Percentiles rank a stretch among this genome's conserved stretches.
Evolutionary conservation across 1,284 basidiomycete species (phyloP).

Genomic region (Lentinula novae-zelandiae): DNA sequence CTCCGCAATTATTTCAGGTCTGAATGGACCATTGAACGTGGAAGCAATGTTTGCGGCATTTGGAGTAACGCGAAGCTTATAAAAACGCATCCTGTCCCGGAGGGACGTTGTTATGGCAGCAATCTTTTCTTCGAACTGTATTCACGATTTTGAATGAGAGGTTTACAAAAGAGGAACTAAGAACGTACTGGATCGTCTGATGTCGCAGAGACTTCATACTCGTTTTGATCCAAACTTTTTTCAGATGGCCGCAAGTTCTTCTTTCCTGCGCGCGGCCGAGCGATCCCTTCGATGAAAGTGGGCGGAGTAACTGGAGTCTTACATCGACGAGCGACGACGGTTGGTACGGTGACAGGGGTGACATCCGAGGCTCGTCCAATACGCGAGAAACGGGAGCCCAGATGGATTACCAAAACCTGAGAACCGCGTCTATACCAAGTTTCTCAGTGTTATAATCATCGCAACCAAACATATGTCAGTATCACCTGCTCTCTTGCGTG

Average conservation of each 20-base stretch:
- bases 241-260: constrained; percentile 15
- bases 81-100: constrained; percentile 82
- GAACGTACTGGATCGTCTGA: constrained; percentile 61
- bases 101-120: constrained; percentile 71
- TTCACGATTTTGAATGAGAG: constrained; percentile 4
- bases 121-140: constrained; percentile 70
- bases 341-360: constrained; percentile 69
- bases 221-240: constrained; percentile 33
- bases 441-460: constrained; percentile 19
- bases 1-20: constrained; percentile 79
- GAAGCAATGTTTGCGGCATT: constrained; percentile 71
- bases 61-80: constrained; percentile 78
- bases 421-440: constrained; percentile 58
- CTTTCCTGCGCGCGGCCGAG: constrained; percentile 41
- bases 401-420: constrained; percentile 88
- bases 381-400: constrained; percentile 83
- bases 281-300: constrained; percentile 45
- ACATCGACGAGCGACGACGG: constrained; percentile 72
- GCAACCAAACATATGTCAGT: neutral
- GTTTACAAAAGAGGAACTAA: neutral
- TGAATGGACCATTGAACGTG: constrained; percentile 73
- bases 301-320: constrained; percentile 39
- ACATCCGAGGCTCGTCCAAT: constrained; percentile 92
- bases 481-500: constrained; percentile 41
- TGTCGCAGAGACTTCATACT: constrained; percentile 37